phyloP scores from a whole-genome alignment of 192 early-diverging fungal genomes.

The Entomortierella chlamydospora region DNA sequence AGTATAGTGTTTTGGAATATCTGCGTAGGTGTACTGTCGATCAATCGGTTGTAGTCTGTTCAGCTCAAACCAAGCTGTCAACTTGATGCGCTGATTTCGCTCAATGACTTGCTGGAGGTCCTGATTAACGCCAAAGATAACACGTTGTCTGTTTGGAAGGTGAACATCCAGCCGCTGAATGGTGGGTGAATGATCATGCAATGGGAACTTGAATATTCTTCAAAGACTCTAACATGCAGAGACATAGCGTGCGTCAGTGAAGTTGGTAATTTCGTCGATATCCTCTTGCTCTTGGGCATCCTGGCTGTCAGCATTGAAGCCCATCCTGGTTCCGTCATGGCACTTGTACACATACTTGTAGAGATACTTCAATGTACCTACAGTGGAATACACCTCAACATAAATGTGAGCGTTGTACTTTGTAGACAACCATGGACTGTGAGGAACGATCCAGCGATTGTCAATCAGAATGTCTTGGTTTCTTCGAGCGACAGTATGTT shows the following conservation, averaged over 20 bases:
- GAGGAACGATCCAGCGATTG: constrained; percentile 45
- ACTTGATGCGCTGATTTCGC: constrained; percentile 7
- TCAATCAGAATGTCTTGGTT: constrained; percentile 14
- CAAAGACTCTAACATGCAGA: constrained; percentile 47
- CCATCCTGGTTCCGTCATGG: constrained; percentile 27
- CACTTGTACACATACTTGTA: constrained; percentile 58
- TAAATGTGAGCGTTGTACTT: constrained; percentile 57
- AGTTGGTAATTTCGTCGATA: constrained; percentile 13
- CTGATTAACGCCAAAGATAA: constrained; percentile 3
- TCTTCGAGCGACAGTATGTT: neutral
- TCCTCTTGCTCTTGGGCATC: neutral
- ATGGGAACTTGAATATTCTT: constrained; percentile 37
- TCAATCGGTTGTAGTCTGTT: neutral
- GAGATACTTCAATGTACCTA: constrained; percentile 47
- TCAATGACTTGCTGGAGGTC: neutral
- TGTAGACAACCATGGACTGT: constrained; percentile 41
- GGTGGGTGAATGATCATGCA: constrained; percentile 39
- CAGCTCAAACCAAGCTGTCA: constrained; percentile 17
- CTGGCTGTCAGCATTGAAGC: neutral
- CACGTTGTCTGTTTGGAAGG: constrained; percentile 10
- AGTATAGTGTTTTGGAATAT: constrained; percentile 11
- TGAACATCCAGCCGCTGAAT: constrained; percentile 35
- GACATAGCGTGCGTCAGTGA: constrained; percentile 8
- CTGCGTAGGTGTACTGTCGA: constrained; percentile 4
- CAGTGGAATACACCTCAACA: constrained; percentile 46